phyloP scores from a whole-genome alignment of 2,329 filamentous ascomycete species.

The Trichoderma simmonsii region DNA sequence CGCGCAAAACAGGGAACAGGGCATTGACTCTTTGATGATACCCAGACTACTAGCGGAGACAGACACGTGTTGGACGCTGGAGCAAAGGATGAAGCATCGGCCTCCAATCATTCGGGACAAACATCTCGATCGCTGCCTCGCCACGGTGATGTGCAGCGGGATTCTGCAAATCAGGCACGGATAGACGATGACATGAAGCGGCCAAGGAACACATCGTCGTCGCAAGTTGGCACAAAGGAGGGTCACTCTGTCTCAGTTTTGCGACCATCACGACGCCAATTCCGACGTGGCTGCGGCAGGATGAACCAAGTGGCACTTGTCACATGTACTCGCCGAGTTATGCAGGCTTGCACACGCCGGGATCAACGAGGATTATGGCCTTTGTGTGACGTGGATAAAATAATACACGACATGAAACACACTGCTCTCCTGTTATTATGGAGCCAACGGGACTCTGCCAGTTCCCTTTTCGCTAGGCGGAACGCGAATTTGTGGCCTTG shows the following conservation, averaged over 20 bases:
- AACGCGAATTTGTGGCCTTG: not conserved
- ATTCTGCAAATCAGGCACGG: not conserved
- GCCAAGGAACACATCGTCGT: not conserved
- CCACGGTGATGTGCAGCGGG: slow-evolving; percentile 10
- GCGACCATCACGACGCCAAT: not conserved
- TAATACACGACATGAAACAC: not conserved
- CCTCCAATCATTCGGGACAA: not conserved
- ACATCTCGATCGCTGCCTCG: not conserved
- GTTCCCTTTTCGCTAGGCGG: slow-evolving; percentile 12
- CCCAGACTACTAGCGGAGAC: not conserved
- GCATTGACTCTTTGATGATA: slow-evolving; percentile 2
- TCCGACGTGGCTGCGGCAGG: not conserved
- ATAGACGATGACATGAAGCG: slow-evolving; percentile 8
- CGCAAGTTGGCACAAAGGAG: slow-evolving; percentile 15
- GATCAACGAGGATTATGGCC: not conserved
- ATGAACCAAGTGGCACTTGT: not conserved
- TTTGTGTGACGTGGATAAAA: slow-evolving; percentile 7
- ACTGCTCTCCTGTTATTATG: slow-evolving; percentile 16
- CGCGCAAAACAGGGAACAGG: not conserved
- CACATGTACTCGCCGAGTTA: not conserved
- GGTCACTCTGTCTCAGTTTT: slow-evolving; percentile 10
- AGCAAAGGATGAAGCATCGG: not conserved
- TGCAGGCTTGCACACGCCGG: not conserved
- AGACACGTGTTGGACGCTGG: slow-evolving; percentile 4
- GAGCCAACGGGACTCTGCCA: slow-evolving; percentile 9